Evolutionary conservation across 768 basidiomycete species (phyloP), one percentile per base, ranked within the genome.

Genomic region (Clavulina sp.): DNA sequence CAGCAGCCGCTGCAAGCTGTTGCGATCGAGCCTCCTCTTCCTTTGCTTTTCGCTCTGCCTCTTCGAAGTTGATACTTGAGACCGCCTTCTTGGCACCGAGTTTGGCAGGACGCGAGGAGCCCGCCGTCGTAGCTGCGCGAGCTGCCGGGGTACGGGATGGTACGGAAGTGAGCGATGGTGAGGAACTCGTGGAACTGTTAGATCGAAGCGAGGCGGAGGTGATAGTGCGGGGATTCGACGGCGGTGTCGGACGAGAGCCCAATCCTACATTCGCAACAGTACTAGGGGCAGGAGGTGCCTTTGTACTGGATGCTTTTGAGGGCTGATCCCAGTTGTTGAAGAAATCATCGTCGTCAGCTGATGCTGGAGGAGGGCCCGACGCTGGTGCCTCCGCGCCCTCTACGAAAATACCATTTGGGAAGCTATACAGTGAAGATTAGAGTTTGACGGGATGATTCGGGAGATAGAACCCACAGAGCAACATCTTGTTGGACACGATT

Each of bases 291-390:
- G 24, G 26, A 46, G 43, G 24, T 13, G 43, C 43, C 13, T 24
- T 28, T 46, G 43, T 26, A 13, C 13, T 46, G 26, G 43, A 9
- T 13, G 13, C 26, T 26, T 13, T 46, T 19, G 71, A 66, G 1
- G 86, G 81, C 63, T 93, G 93, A 56, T 92, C 89, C 92, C 93
- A 97, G 26, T 86, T 84, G 44, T 86, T 80, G 68, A 96, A 99
- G 67, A 99, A 99, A 63, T 96, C 92, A 5, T 95, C 92, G 49
- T 88, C 88, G 41, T 72, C 70, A 54, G 66, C 69, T 3, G 57
- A 52, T 13, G 54, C 29, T 60, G 65, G n/a, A 1, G 61, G 60
- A 16, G 58, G 53, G 16, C 62, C 48, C 1, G 63, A 50, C 0
- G 73, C 62, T 5, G 70, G 40, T 3, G 68, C 55, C 40, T 68